phyloP scores from a whole-genome alignment of 345 rosid species.

The Eutrema heterophyllum region DNA sequence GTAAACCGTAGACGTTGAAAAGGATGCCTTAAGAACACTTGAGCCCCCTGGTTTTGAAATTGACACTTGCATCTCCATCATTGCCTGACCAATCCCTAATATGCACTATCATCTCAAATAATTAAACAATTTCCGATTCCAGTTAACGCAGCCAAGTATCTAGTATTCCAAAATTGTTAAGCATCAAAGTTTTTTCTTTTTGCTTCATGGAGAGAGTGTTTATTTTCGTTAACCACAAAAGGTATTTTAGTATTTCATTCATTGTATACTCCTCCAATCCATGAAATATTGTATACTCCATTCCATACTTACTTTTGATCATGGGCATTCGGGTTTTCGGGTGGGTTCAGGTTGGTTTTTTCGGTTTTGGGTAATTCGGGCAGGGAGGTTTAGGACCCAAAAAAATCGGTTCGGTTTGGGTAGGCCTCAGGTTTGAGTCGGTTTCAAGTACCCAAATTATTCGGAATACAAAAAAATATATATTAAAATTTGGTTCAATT shows the following conservation, averaged over 20 bases:
- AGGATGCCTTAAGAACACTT: neutral
- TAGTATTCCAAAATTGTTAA: neutral
- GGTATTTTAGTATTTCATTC: neutral
- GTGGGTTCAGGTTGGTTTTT: too few species aligned
- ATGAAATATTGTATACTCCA: too few species aligned
- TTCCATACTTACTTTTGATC: too few species aligned
- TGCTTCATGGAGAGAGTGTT: neutral
- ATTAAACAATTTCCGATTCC: neutral
- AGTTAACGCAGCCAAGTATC: neutral
- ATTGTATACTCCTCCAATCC: too few species aligned
- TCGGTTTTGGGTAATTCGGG: too few species aligned
- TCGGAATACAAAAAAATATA: too few species aligned
- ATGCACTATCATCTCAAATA: neutral
- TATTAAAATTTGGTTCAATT: too few species aligned
- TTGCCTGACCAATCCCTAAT: constrained; percentile 2
- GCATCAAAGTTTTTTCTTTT: neutral
- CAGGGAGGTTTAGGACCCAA: too few species aligned
- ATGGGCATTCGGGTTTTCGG: too few species aligned
- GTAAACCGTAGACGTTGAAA: constrained; percentile 1
- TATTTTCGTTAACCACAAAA: neutral
- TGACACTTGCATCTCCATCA: constrained; percentile 5
- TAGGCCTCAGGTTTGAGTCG: too few species aligned
- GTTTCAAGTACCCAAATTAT: too few species aligned
- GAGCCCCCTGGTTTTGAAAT: neutral
- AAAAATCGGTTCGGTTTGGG: too few species aligned